A percentile compares a stretch with the other conserved stretches of the same genome.
These are phyloP conservation scores for Colletotrichum siamense DNA, from an alignment of 2,329 filamentous ascomycete genomes.

Conservation along the genomic window DNA sequence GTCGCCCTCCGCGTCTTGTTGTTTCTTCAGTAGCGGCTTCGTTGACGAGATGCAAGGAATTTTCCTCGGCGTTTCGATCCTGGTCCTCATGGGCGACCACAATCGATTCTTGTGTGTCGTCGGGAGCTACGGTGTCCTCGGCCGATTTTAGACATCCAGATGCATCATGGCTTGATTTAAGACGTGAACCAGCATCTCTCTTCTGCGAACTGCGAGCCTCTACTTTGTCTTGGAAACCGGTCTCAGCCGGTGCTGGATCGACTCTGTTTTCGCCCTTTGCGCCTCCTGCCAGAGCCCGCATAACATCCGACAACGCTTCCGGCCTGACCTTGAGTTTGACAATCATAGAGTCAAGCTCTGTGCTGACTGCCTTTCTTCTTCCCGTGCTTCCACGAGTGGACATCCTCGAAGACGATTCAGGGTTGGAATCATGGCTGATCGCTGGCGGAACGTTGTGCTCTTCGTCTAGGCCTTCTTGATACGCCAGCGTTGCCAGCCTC, in stretches of 20 bases:
- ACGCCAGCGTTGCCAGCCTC: background rate
- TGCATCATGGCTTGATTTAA: background rate
- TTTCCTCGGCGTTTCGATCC: background rate
- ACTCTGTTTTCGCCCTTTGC: background rate
- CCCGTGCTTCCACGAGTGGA: background rate
- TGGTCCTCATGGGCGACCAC: background rate
- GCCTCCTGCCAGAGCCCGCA: background rate
- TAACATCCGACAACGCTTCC: background rate
- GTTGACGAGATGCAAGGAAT: background rate
- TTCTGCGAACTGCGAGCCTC: background rate
- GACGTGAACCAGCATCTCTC: background rate
- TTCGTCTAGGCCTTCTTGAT: background rate
- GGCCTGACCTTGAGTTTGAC: slow-evolving; percentile 13
- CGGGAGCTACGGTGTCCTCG: background rate
- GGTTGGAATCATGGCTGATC: background rate
- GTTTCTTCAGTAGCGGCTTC: background rate
- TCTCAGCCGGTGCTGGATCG: background rate
- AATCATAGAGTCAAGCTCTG: background rate
- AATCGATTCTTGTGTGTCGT: background rate
- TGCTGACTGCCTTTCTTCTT: background rate
- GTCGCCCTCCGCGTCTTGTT: background rate
- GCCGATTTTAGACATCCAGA: background rate
- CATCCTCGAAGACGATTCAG: background rate
- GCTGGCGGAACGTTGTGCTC: background rate
- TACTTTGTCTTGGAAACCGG: background rate